phyloP scores from a whole-genome alignment of 441 rosid species.

The Dalechampia spathulata region DNA sequence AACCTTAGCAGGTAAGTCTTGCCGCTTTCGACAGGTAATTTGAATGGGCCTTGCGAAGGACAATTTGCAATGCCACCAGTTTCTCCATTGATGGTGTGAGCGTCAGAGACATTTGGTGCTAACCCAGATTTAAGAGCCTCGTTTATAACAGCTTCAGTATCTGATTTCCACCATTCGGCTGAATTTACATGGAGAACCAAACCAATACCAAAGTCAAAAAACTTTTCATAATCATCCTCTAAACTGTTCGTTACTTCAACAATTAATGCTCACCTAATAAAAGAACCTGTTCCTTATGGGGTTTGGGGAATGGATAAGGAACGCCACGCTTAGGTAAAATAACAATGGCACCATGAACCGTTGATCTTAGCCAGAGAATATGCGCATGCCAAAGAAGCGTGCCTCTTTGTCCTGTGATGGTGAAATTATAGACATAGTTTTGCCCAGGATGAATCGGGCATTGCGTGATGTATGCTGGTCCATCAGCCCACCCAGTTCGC shows the following conservation, averaged over 20 bases:
- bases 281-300: conserved; percentile 60
- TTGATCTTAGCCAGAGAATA: conserved; percentile 82
- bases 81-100: conserved; percentile 84
- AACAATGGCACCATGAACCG: conserved; percentile 71
- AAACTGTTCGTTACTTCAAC: too few relatives aligned
- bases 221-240: too few relatives aligned
- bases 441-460: conserved; percentile 83
- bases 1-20: conserved; percentile 73
- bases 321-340: conserved; percentile 77
- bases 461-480: conserved; percentile 85
- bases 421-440: conserved; percentile 70
- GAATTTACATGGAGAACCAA: neutral
- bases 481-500: conserved; percentile 92
- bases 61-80: conserved; percentile 47
- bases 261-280: conserved; percentile 37
- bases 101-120: conserved; percentile 87
- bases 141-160: conserved; percentile 65
- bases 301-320: conserved; percentile 78
- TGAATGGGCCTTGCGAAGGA: conserved; percentile 57
- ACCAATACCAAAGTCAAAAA: too few relatives aligned
- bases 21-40: conserved; percentile 48
- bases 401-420: conserved; percentile 79
- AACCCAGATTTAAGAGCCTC: conserved; percentile 68
- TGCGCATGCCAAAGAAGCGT: conserved; percentile 95
- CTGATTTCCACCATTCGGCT: conserved; percentile 98